These are phyloP conservation scores for Westerdykella aurantiaca DNA, from an alignment of 2,329 filamentous ascomycete species.

Conservation along the genomic window DNA sequence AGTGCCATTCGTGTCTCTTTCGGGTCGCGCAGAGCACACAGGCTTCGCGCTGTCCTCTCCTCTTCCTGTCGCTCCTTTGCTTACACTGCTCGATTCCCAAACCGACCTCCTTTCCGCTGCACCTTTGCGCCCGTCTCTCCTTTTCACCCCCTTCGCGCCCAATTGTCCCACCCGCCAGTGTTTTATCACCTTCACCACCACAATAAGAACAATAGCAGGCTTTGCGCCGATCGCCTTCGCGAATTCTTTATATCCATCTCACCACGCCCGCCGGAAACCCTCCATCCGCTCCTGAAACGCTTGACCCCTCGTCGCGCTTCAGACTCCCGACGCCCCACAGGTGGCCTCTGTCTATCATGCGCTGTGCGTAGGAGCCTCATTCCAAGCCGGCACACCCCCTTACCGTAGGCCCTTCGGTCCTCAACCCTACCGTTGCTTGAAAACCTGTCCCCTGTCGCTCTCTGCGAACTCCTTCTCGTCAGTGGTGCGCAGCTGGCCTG, in stretches of 20 bases:
- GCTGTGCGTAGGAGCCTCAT: constrained; percentile 18
- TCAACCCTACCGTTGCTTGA: constrained; percentile 12
- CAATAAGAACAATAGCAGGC: constrained; percentile 4
- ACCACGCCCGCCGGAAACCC: constrained; percentile 9
- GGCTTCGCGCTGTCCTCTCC: constrained; percentile 21
- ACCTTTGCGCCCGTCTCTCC: constrained; percentile 21
- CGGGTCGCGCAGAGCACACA: constrained; percentile 15
- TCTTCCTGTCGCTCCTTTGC: constrained; percentile 18
- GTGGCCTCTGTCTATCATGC: constrained; percentile 24
- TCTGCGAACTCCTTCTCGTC: constrained; percentile 16
- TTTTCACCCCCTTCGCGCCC: constrained; percentile 4
- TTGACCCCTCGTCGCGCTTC: constrained; percentile 23
- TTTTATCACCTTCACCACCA: background rate
- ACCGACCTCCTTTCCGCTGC: constrained; percentile 9
- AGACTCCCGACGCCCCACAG: constrained; percentile 27
- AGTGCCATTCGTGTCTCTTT: constrained; percentile 8
- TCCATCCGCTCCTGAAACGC: constrained; percentile 20
- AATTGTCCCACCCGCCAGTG: background rate
- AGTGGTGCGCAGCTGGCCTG: constrained; percentile 38
- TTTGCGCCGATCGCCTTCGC: constrained; percentile 10
- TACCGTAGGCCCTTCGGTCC: constrained; percentile 11
- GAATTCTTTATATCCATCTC: constrained; percentile 16
- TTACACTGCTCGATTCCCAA: constrained; percentile 8
- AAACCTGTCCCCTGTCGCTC: constrained; percentile 25
- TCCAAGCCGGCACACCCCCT: constrained; percentile 5